A percentile compares a stretch with the other conserved stretches of the same genome.
Evolutionary conservation across 768 basidiomycete genomes (phyloP).

Genomic region (Boletellus sp.): DNA sequence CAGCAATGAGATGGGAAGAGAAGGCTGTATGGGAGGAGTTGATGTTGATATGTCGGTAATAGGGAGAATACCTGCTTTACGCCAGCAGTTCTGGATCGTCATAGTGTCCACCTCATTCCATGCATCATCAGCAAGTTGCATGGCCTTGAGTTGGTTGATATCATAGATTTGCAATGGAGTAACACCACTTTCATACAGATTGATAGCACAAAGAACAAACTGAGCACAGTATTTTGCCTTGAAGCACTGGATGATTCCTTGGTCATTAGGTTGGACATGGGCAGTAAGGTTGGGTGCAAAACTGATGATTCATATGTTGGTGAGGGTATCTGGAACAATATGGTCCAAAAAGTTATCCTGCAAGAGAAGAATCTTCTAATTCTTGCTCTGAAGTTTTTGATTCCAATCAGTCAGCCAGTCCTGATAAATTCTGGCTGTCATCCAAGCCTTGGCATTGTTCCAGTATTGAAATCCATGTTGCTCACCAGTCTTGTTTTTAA

Average conservation of each 20-base stretch:
- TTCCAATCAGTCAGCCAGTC: conserved; percentile 8
- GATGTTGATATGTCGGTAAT: too few species aligned
- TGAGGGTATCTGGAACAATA: conserved; percentile 29
- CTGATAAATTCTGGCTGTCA: conserved; percentile 1
- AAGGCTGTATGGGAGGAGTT: not conserved
- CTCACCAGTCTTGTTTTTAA: not conserved
- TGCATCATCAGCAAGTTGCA: not conserved
- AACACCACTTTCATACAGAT: not conserved
- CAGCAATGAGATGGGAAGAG: not conserved
- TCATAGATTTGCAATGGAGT: not conserved
- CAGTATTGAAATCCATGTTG: conserved; percentile 6
- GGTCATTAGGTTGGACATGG: conserved; percentile 36
- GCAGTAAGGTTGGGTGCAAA: conserved; percentile 35
- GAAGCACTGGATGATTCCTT: conserved; percentile 32
- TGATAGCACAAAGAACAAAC: not conserved
- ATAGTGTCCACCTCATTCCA: conserved; percentile 7
- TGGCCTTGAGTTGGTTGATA: conserved; percentile 3
- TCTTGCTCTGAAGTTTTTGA: not conserved
- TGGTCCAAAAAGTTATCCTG: conserved; percentile 7
- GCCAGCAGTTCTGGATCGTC: conserved; percentile 1
- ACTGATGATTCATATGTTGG: conserved; percentile 15
- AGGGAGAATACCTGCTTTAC: not conserved
- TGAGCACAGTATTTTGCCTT: conserved; percentile 31
- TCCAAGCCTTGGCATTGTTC: conserved; percentile 6
- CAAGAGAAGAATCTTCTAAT: not conserved